Conservation (phyloP, 495 filamentous ascomycete genomes). For the Penicillium ochrochloron region DNA sequence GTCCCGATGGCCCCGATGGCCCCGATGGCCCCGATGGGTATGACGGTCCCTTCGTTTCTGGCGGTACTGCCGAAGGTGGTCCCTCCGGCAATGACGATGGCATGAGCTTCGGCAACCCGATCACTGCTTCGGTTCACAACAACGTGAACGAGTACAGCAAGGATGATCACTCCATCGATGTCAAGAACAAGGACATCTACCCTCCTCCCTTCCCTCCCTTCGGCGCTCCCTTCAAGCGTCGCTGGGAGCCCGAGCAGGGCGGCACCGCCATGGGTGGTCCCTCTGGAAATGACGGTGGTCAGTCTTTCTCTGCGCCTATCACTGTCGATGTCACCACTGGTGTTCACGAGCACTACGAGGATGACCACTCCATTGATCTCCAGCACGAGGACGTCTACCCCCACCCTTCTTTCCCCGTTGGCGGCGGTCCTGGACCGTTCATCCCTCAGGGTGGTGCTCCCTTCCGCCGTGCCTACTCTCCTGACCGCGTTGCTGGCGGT, state of each 20-base stretch:
- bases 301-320: conserved; percentile 21
- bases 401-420: not conserved
- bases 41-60: conserved; percentile 10
- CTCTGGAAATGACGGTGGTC: conserved; percentile 27
- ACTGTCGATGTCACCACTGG: conserved; percentile 22
- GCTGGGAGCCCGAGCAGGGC: conserved; percentile 15
- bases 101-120: conserved; percentile 16
- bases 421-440: conserved; percentile 11
- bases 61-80: conserved; percentile 32
- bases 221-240: conserved; percentile 18
- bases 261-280: conserved; percentile 31
- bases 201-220: conserved; percentile 10
- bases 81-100: conserved; percentile 30
- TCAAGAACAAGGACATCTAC: conserved; percentile 27
- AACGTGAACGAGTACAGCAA: conserved; percentile 25
- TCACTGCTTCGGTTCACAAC: conserved; percentile 16
- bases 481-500: conserved; percentile 14
- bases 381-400: conserved; percentile 26
- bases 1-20: conserved; percentile 7
- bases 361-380: conserved; percentile 30
- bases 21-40: conserved; percentile 9
- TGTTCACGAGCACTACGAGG: conserved; percentile 27
- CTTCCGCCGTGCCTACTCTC: conserved; percentile 28
- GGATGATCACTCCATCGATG: conserved; percentile 31
- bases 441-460: conserved; percentile 16